Evolutionary conservation across 2,329 filamentous ascomycete species (phyloP), one percentile per base, ranked within the genome.

Genomic region (Helotiales sp.): DNA sequence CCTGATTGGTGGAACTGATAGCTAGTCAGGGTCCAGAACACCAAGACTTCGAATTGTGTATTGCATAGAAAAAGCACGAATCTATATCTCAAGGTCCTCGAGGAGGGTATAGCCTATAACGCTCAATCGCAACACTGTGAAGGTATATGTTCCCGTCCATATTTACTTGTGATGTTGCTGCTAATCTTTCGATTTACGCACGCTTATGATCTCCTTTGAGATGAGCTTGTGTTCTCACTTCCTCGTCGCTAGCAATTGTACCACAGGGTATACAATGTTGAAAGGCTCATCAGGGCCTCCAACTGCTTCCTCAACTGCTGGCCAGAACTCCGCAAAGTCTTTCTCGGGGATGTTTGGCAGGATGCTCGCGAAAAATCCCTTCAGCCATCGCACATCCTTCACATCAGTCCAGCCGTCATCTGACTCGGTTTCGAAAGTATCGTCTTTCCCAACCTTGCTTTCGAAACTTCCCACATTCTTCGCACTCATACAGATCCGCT

Each of bases 211-310:
- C n/a, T n/a, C n/a, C n/a, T n/a, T n/a, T n/a, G n/a, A n/a, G n/a
- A n/a, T n/a, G n/a, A n/a, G n/a, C n/a, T 25, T 6, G 3, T 12
- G 5, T 15, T 27, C 22, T 44, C 40, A 44, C n/a, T 44, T 44
- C 27, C 93, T 70, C 93, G 51, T 54, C 9, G 51, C 55, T 8
- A 54, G 24, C 33, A 58, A 13, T n/a, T 58, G 51, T n/a, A 58
- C 46, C 12, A 42, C 44, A 96, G 46, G 51, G 10, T 36, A 54
- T 2, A 22, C 44, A 33, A 57, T 33, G 19, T 46, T 25, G 17
- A 60, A 25, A 25, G 48, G 33, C 27, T 42, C 34, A 25, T 52
- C 51, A 25, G 9, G 22, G 10, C 31, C 40, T 15, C 50, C 50
- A 25, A 53, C 13, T 25, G 30, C 36, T 17, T 54, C 17, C 27